phyloP scores from a whole-genome alignment of 1,284 basidiomycete species.

The Ceratobasidium theobromae region DNA sequence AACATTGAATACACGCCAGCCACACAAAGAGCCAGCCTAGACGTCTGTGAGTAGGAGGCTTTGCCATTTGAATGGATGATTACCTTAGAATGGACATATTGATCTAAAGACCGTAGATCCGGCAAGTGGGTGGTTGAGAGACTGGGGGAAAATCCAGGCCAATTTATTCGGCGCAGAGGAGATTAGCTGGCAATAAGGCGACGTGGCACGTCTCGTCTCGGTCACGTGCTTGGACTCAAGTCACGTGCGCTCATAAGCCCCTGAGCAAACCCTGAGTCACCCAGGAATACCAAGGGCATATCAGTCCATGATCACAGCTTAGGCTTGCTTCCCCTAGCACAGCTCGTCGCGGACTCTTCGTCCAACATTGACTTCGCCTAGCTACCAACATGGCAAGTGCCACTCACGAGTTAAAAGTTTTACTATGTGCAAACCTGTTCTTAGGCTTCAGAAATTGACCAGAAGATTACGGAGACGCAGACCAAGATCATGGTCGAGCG shows the following conservation, averaged over 20 bases:
- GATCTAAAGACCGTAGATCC: background rate
- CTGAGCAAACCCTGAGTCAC: background rate
- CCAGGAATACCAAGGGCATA: background rate
- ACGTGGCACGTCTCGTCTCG: slow-evolving; percentile 25
- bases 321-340: background rate
- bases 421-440: background rate
- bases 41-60: background rate
- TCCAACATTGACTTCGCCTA: background rate
- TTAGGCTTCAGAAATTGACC: slow-evolving; percentile 63
- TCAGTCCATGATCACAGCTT: slow-evolving; percentile 19
- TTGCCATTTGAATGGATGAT: background rate
- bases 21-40: slow-evolving; percentile 63
- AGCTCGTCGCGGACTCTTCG: slow-evolving; percentile 7
- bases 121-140: slow-evolving; percentile 6
- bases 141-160: background rate
- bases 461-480: slow-evolving; percentile 90
- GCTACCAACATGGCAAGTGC: background rate
- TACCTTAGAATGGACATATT: too few species aligned
- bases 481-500: slow-evolving; percentile 89
- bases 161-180: slow-evolving; percentile 5
- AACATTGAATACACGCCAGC: slow-evolving; percentile 78
- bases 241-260: background rate
- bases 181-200: slow-evolving; percentile 13
- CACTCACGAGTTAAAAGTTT: background rate
- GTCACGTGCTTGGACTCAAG: slow-evolving; percentile 1